These are phyloP conservation scores for Claviceps monticola DNA, from an alignment of 2,329 filamentous ascomycete genomes.

Conservation along the genomic window DNA sequence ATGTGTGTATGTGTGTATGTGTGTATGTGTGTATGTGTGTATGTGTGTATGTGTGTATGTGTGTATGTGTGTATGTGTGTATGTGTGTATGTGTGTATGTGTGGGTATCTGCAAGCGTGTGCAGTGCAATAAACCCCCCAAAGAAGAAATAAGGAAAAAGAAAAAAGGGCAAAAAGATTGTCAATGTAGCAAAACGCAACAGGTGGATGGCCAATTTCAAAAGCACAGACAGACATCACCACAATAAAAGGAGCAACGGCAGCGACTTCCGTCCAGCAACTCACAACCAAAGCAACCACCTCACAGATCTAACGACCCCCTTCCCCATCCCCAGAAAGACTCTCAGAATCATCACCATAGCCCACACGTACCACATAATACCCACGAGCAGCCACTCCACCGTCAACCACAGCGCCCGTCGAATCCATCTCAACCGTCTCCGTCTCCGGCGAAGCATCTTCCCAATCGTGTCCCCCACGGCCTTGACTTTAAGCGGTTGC, in stretches of 20 bases:
- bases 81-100: no score
- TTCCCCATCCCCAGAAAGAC: slow-evolving; percentile 48
- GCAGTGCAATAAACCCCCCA: neutral
- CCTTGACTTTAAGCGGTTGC: slow-evolving; percentile 68
- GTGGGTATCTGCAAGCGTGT: neutral
- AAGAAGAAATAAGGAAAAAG: neutral
- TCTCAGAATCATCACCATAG: slow-evolving; percentile 66
- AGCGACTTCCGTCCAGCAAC: no score
- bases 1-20: no score
- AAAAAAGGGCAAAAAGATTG: neutral
- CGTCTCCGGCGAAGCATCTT: slow-evolving; percentile 58
- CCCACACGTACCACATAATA: slow-evolving; percentile 91
- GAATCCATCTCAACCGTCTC: slow-evolving; percentile 56
- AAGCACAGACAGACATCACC: neutral
- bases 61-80: no score
- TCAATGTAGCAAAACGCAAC: neutral
- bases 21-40: no score
- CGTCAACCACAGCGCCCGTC: slow-evolving; percentile 62
- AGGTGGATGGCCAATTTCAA: neutral
- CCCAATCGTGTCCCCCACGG: slow-evolving; percentile 65
- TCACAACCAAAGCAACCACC: slow-evolving; percentile 74
- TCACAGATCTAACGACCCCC: slow-evolving; percentile 43
- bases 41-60: no score
- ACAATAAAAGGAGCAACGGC: neutral
- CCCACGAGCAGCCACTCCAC: slow-evolving; percentile 82